Percentiles rank a stretch among this genome's conserved stretches.
Conservation (phyloP, 805 yeast genomes). For the Pichia cephalocereana region DNA sequence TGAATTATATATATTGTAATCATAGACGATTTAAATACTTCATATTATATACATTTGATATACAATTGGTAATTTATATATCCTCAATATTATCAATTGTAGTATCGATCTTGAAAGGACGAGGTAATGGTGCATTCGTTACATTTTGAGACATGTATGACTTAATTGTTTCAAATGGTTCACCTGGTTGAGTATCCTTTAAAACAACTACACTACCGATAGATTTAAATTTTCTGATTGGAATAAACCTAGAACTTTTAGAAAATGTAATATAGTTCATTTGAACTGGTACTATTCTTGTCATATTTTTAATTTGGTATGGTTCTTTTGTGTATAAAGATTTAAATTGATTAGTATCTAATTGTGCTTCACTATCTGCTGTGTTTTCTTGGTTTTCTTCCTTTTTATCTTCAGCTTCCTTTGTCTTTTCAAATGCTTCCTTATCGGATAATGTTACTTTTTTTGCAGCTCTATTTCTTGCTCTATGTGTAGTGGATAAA, state of each 20-base stretch:
- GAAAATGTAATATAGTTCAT: conserved; percentile 71
- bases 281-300: conserved; percentile 87
- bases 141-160: conserved; percentile 74
- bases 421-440: conserved; percentile 29
- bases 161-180: conserved; percentile 58
- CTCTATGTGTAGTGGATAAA: conserved; percentile 84
- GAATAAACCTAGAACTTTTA: conserved; percentile 68
- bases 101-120: conserved; percentile 56
- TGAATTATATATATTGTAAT: too few species aligned
- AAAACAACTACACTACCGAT: conserved; percentile 64
- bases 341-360: conserved; percentile 30
- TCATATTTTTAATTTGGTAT: conserved; percentile 65
- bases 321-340: conserved; percentile 48
- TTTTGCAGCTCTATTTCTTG: conserved; percentile 79
- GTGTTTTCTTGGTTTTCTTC: conserved; percentile 17
- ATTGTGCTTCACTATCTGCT: conserved; percentile 10
- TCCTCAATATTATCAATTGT: conserved; percentile 24
- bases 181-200: conserved; percentile 52
- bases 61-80: background rate
- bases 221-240: conserved; percentile 70
- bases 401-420: conserved; percentile 30
- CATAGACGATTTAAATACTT: too few species aligned
- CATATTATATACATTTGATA: too few species aligned
- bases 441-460: conserved; percentile 34
- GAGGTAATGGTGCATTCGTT: conserved; percentile 67